These are phyloP conservation scores for Candida ponderosae DNA, from an alignment of 805 yeast genomes.

Conservation along the genomic window DNA sequence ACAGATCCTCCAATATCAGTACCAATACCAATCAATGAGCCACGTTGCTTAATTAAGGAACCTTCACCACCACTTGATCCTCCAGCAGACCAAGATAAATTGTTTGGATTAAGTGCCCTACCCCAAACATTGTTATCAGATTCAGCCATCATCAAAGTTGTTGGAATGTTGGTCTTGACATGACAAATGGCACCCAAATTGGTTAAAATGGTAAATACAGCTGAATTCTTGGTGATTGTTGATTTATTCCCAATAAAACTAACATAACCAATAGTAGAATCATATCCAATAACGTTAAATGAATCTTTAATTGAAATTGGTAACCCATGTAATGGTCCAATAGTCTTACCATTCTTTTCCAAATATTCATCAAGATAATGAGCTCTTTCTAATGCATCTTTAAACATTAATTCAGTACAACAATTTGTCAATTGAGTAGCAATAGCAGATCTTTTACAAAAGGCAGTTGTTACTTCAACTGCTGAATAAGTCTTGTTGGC, in stretches of 20 bases:
- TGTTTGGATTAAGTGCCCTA: constrained; percentile 40
- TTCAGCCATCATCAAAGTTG: constrained; percentile 50
- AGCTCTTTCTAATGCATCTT: constrained; percentile 48
- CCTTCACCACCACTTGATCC: constrained; percentile 61
- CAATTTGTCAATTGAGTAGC: constrained; percentile 39
- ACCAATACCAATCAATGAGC: constrained; percentile 48
- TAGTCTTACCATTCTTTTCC: constrained; percentile 34
- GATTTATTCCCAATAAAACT: background rate
- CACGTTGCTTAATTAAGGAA: constrained; percentile 39
- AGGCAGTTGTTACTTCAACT: constrained; percentile 37
- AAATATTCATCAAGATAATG: constrained; percentile 39
- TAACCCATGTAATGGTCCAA: constrained; percentile 59
- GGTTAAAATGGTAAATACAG: constrained; percentile 22
- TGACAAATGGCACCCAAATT: constrained; percentile 33
- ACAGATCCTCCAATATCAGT: constrained; percentile 57
- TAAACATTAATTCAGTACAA: constrained; percentile 28
- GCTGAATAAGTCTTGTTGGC: too few species aligned
- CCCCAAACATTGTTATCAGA: constrained; percentile 45
- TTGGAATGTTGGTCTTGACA: constrained; percentile 52
- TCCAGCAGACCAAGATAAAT: constrained; percentile 41
- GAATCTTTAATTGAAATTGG: constrained; percentile 49
- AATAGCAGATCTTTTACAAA: constrained; percentile 42
- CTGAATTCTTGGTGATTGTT: constrained; percentile 1
- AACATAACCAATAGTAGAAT: constrained; percentile 37
- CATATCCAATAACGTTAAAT: constrained; percentile 28